Conservation (phyloP, 179 eudicot species). For the Beta corolliflora region DNA sequence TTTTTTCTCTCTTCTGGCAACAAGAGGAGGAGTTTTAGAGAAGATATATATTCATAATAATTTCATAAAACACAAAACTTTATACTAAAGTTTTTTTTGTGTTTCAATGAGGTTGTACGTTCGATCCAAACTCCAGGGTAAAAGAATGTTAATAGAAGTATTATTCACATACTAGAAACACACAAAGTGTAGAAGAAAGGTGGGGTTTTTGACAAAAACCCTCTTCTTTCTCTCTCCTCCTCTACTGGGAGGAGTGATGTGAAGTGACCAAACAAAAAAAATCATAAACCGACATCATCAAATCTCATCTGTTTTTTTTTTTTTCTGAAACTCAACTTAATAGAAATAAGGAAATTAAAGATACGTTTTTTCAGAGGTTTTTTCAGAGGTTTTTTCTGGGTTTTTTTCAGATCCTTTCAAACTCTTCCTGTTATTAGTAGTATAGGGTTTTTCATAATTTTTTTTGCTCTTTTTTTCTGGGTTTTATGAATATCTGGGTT, state of each 20-base stretch:
- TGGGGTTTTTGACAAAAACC: slow-evolving; percentile 22
- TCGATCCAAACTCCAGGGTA: neutral
- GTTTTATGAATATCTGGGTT: slow-evolving; percentile 3
- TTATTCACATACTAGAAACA: neutral
- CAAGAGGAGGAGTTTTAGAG: neutral
- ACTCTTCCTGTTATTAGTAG: slow-evolving; percentile 14
- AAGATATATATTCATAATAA: neutral
- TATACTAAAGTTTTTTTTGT: no score
- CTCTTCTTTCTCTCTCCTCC: neutral
- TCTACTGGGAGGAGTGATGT: no score
- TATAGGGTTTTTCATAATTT: neutral
- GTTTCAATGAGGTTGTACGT: neutral
- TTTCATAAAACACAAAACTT: no score
- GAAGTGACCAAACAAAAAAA: neutral
- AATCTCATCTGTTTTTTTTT: slow-evolving; percentile 29
- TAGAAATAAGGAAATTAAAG: slow-evolving; percentile 3
- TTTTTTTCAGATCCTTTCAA: neutral
- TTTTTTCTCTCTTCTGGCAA: slow-evolving; percentile 23
- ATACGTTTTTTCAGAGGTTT: slow-evolving; percentile 11
- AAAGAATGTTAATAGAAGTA: neutral
- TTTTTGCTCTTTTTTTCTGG: neutral
- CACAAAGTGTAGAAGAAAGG: neutral
- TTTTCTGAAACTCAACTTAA: neutral
- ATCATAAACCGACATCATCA: slow-evolving; percentile 10
- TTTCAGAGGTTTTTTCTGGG: neutral